A percentile compares a stretch with the other conserved stretches of the same genome.
These are phyloP conservation scores for Sugiyamaella paludigena DNA, from an alignment of 1,139 yeast genomes.

Conservation along the genomic window DNA sequence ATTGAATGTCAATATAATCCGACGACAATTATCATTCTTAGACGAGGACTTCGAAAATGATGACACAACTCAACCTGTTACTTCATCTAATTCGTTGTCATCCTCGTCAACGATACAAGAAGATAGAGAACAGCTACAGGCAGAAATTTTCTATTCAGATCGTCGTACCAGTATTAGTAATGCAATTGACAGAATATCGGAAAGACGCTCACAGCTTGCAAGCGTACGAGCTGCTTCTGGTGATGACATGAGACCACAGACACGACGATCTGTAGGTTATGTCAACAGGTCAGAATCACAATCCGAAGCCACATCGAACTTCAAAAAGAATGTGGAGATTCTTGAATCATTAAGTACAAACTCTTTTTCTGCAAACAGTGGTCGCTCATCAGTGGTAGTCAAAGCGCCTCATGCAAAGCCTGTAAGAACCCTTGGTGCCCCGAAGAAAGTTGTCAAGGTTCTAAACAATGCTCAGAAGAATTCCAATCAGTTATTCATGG, in stretches of 20 bases:
- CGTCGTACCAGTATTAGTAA: background rate
- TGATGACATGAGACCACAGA: constrained; percentile 3
- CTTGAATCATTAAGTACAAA: constrained; percentile 14
- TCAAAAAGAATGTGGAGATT: constrained; percentile 17
- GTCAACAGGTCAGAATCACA: background rate
- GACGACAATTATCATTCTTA: constrained; percentile 15
- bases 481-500: constrained; percentile 4
- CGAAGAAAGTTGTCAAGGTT: constrained; percentile 11
- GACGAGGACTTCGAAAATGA: constrained; percentile 9
- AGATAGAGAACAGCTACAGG: background rate
- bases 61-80: constrained; percentile 9
- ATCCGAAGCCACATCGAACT: background rate
- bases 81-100: background rate
- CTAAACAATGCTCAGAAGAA: constrained; percentile 6
- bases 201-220: constrained; percentile 9
- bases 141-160: background rate
- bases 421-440: constrained; percentile 11
- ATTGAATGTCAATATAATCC: constrained; percentile 3
- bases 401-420: constrained; percentile 2
- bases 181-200: constrained; percentile 12
- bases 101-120: background rate
- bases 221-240: constrained; percentile 5
- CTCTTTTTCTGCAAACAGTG: constrained; percentile 6
- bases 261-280: constrained; percentile 5
- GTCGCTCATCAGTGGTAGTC: constrained; percentile 8